Evolutionary conservation across 352 stramenopile genomes (phyloP).

Genomic region (Saprolegnia diclina): DNA sequence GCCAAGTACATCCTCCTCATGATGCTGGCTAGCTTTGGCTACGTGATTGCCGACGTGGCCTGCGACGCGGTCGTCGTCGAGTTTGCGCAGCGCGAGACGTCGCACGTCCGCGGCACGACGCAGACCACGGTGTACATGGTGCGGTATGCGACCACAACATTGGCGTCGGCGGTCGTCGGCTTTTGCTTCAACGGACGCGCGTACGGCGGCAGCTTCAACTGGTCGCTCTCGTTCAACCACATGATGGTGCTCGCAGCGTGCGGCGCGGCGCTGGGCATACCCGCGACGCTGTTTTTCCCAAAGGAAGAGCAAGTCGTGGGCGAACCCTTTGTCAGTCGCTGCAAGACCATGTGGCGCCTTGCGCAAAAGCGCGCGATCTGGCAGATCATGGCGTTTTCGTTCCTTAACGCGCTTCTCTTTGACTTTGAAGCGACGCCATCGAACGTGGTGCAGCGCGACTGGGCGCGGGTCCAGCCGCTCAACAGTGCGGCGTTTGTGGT

Average conservation of each 20-base stretch:
- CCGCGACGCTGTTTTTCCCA: constrained; percentile 35
- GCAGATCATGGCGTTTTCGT: constrained; percentile 65
- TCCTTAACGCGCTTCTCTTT: constrained; percentile 49
- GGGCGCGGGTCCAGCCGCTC: constrained; percentile 49
- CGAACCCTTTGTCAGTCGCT: neutral
- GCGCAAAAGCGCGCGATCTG: constrained; percentile 62
- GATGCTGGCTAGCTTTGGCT: constrained; percentile 73
- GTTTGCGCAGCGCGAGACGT: constrained; percentile 53
- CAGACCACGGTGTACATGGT: constrained; percentile 39
- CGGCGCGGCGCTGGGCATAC: constrained; percentile 24
- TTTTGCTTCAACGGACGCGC: constrained; percentile 49
- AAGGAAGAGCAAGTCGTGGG: constrained; percentile 27
- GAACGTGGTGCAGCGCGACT: constrained; percentile 50
- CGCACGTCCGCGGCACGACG: constrained; percentile 38
- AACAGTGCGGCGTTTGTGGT: constrained; percentile 40
- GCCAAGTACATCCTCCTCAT: constrained; percentile 59
- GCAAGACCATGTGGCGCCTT: constrained; percentile 28
- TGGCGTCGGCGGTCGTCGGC: constrained; percentile 41
- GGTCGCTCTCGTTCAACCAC: constrained; percentile 40
- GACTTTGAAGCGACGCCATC: constrained; percentile 37
- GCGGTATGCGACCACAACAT: constrained; percentile 37
- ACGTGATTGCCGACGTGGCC: constrained; percentile 81
- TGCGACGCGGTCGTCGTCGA: constrained; percentile 73
- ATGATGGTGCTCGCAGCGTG: constrained; percentile 39
- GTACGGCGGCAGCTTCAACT: constrained; percentile 57